Evolutionary conservation across 1,284 basidiomycete species (phyloP).

Genomic region (Ustilago nuda): DNA sequence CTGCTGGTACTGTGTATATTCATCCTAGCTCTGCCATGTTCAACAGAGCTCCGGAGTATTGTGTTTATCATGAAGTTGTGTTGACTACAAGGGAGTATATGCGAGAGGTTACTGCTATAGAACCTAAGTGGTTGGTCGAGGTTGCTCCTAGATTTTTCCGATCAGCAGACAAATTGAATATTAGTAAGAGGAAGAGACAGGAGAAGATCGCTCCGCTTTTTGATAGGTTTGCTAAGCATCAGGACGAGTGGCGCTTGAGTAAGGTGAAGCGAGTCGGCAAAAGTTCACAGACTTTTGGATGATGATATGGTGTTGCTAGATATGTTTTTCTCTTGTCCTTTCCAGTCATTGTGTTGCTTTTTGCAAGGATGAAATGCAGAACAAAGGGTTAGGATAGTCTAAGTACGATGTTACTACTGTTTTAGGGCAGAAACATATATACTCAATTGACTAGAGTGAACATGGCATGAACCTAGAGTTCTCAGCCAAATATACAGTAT

Average conservation of each 20-base stretch:
- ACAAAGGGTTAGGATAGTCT: no score
- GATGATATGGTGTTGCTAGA: not conserved
- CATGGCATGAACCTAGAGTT: no score
- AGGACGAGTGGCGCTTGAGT: slow-evolving; percentile 57
- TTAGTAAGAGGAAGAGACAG: slow-evolving; percentile 94
- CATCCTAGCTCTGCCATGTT: slow-evolving; percentile 97
- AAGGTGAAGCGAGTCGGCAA: slow-evolving; percentile 48
- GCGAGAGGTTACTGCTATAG: slow-evolving; percentile 91
- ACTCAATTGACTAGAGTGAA: no score
- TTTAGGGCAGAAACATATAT: no score
- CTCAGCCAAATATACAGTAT: no score
- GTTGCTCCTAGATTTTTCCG: slow-evolving; percentile 98
- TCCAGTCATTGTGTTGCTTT: not conserved
- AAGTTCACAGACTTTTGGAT: slow-evolving; percentile 55
- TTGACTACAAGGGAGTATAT: slow-evolving; percentile 86
- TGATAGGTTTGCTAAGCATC: slow-evolving; percentile 61
- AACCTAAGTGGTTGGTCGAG: slow-evolving; percentile 98
- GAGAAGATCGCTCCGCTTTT: slow-evolving; percentile 95
- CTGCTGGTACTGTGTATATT: slow-evolving; percentile 88
- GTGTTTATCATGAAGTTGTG: slow-evolving; percentile 80
- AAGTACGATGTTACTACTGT: no score
- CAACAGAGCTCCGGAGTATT: slow-evolving; percentile 86
- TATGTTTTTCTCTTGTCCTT: not conserved
- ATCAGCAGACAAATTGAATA: slow-evolving; percentile 87
- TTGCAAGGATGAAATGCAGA: not conserved